Conservation (phyloP, 176 grass and related monocot species). For the Musa troglodytarum region DNA sequence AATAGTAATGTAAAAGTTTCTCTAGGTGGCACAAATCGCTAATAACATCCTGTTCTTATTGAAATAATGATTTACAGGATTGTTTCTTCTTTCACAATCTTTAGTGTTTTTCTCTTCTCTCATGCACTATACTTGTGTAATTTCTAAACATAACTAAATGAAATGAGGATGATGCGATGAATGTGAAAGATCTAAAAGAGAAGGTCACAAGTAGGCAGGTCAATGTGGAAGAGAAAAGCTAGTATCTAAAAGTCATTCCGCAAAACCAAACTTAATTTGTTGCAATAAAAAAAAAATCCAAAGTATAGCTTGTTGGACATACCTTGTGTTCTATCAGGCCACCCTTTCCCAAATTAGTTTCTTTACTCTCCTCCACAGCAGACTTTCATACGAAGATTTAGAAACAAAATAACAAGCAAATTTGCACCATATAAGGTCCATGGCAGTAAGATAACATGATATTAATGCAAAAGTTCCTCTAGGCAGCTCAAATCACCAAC, state of each 20-base stretch:
- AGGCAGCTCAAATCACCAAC: background rate
- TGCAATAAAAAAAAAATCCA: too few species aligned
- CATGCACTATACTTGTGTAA: background rate
- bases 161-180: background rate
- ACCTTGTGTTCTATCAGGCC: conserved; percentile 63
- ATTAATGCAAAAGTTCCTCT: background rate
- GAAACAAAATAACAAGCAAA: background rate
- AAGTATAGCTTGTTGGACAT: too few species aligned
- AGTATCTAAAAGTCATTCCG: background rate
- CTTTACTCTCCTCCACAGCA: conserved; percentile 48
- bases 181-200: background rate
- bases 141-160: background rate
- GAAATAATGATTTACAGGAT: background rate
- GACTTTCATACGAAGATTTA: conserved; percentile 24
- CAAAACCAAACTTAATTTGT: too few species aligned
- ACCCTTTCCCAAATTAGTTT: conserved; percentile 31
- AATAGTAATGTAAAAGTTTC: background rate
- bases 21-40: background rate
- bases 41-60: too few species aligned
- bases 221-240: background rate
- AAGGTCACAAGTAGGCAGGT: background rate
- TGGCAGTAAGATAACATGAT: background rate
- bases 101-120: background rate
- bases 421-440: background rate
- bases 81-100: background rate